These are phyloP conservation scores for Boletellus ananiceps DNA, from an alignment of 768 basidiomycete species.

Conservation along the genomic window DNA sequence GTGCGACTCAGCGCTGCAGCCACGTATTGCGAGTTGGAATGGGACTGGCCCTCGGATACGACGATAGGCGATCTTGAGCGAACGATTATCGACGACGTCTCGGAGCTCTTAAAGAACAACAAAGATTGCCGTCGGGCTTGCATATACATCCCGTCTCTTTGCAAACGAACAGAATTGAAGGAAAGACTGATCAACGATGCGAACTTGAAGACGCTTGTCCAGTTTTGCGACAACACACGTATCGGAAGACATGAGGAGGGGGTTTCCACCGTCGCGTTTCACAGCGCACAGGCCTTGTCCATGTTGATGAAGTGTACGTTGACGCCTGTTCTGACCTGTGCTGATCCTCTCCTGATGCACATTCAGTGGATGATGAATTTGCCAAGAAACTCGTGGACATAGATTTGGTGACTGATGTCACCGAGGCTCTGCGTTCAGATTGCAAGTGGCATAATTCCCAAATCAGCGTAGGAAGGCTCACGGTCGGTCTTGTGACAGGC, in stretches of 20 bases:
- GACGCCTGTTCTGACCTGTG: background rate
- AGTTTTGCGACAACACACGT: constrained; percentile 13
- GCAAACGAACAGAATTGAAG: constrained; percentile 15
- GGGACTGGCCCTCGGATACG: constrained; percentile 15
- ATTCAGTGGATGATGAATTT: constrained; percentile 14
- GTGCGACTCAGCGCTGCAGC: constrained; percentile 25
- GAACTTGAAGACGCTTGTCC: constrained; percentile 18
- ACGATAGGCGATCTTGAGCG: background rate
- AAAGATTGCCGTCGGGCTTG: constrained; percentile 20
- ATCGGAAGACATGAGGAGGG: constrained; percentile 12
- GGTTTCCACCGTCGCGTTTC: constrained; percentile 16
- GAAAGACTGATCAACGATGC: constrained; percentile 10
- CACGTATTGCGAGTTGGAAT: constrained; percentile 24
- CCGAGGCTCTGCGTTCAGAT: constrained; percentile 11
- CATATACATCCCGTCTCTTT: constrained; percentile 27
- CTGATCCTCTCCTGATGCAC: background rate
- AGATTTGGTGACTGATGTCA: constrained; percentile 15
- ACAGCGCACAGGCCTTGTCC: constrained; percentile 25
- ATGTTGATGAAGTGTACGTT: constrained; percentile 23
- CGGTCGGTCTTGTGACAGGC: constrained; percentile 7
- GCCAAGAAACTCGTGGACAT: constrained; percentile 15
- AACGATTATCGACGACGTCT: constrained; percentile 9
- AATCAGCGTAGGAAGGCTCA: background rate
- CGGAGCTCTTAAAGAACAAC: constrained; percentile 11
- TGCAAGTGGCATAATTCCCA: constrained; percentile 4